Conservation (phyloP, 176 grass and related monocot genomes). For the Alopecurus myosuroides region DNA sequence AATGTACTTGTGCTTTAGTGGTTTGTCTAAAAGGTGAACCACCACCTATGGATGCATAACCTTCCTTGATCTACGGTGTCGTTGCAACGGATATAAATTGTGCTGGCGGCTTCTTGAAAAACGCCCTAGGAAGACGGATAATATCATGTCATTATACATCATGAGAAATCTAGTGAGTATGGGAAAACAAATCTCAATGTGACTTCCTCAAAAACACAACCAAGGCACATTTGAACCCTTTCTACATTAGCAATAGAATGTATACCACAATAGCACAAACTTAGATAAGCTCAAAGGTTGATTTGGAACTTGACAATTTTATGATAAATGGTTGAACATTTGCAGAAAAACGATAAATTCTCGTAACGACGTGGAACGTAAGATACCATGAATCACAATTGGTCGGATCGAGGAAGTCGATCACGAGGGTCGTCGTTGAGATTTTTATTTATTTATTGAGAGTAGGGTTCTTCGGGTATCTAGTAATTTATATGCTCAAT, state of each 20-base stretch:
- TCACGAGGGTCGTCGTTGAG: too few relatives aligned
- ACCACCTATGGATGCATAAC: conserved; percentile 97
- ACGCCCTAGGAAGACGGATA: conserved; percentile 88
- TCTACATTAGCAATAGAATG: background rate
- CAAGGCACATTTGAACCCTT: background rate
- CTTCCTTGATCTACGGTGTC: conserved; percentile 98
- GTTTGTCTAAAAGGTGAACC: conserved; percentile 96
- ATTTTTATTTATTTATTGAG: too few relatives aligned
- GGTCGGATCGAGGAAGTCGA: too few relatives aligned
- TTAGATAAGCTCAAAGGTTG: background rate
- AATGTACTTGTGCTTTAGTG: conserved; percentile 75
- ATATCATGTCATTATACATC: conserved; percentile 70
- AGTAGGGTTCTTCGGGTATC: too few relatives aligned
- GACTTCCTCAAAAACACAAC: conserved; percentile 8
- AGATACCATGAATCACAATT: too few relatives aligned
- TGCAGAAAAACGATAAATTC: background rate
- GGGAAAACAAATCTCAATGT: background rate
- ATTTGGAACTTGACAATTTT: background rate
- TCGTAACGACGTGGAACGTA: too few relatives aligned
- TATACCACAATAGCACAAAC: background rate
- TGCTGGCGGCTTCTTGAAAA: conserved; percentile 97
- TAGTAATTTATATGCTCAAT: too few relatives aligned
- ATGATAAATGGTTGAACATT: background rate
- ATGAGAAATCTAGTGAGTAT: conserved; percentile 9
- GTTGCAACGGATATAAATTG: conserved; percentile 84